Evolutionary conservation across 805 yeast genomes (phyloP).

Genomic region (Ogataea minuta): DNA sequence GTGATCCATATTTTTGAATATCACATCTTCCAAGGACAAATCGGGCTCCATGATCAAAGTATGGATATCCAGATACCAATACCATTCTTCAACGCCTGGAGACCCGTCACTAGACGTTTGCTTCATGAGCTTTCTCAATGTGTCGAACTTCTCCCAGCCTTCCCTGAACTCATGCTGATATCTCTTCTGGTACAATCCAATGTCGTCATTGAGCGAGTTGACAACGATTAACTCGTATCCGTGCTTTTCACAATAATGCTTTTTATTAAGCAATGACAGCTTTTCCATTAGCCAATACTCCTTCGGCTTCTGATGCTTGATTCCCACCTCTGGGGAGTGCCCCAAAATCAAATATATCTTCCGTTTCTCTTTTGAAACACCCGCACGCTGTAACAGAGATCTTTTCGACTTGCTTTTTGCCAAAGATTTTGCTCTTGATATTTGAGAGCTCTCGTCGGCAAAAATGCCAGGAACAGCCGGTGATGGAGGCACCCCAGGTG

Average conservation of each 20-base stretch:
- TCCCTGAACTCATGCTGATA: conserved; percentile 50
- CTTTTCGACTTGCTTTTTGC: conserved; percentile 4
- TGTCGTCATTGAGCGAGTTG: conserved; percentile 33
- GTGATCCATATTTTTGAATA: conserved; percentile 33
- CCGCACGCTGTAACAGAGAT: conserved; percentile 4
- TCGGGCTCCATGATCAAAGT: conserved; percentile 43
- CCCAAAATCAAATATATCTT: conserved; percentile 38
- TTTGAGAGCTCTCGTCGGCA: conserved; percentile 8
- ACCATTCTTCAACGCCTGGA: conserved; percentile 35
- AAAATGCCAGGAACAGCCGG: conserved; percentile 30
- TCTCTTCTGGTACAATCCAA: conserved; percentile 42
- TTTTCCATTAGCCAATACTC: conserved; percentile 48
- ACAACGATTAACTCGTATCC: conserved; percentile 46
- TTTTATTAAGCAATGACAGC: conserved; percentile 46
- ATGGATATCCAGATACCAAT: conserved; percentile 42
- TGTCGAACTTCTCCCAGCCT: conserved; percentile 44
- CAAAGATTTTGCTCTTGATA: conserved; percentile 1
- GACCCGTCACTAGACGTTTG: conserved; percentile 29
- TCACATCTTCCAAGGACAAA: conserved; percentile 33
- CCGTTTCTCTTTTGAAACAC: conserved; percentile 24
- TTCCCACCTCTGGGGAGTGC: conserved; percentile 42
- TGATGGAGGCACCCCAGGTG: conserved; percentile 30
- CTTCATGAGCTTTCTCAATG: conserved; percentile 35
- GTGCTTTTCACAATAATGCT: conserved; percentile 45
- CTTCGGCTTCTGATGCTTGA: conserved; percentile 38